These are phyloP conservation scores for Ashbya aceris DNA, from an alignment of 1,139 yeast species.

Conservation along the genomic window DNA sequence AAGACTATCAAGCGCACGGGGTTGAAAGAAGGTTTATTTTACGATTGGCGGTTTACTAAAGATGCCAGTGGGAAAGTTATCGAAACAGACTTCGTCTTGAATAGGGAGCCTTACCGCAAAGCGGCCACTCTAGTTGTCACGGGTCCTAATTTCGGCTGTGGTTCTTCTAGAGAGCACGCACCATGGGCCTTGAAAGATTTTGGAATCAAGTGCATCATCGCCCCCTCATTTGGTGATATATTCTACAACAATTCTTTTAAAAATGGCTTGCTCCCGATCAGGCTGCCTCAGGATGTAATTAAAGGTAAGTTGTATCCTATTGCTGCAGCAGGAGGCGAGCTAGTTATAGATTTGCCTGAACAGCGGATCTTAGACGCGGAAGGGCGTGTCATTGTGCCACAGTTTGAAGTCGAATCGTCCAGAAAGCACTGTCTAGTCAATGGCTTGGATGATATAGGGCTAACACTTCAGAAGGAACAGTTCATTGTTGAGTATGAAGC, in stretches of 20 bases:
- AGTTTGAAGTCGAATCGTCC: slow-evolving; percentile 81
- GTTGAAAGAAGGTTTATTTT: slow-evolving; percentile 76
- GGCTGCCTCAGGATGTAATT: slow-evolving; percentile 71
- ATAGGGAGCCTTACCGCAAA: slow-evolving; percentile 68
- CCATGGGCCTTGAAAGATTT: slow-evolving; percentile 99
- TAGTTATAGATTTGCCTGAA: slow-evolving; percentile 76
- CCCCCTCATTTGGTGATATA: slow-evolving; percentile 97
- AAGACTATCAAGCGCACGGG: slow-evolving; percentile 98
- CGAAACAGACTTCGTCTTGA: slow-evolving; percentile 80
- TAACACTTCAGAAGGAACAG: slow-evolving; percentile 83
- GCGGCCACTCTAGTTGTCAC: slow-evolving; percentile 83
- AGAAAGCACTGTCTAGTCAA: slow-evolving; percentile 90
- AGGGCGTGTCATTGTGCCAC: slow-evolving; percentile 65
- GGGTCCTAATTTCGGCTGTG: slow-evolving; percentile 98
- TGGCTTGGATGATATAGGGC: slow-evolving; percentile 94
- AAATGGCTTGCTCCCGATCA: slow-evolving; percentile 87
- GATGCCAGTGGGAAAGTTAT: slow-evolving; percentile 65
- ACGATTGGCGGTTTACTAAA: slow-evolving; percentile 72
- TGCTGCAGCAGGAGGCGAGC: slow-evolving; percentile 60
- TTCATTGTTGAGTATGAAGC: slow-evolving; percentile 65
- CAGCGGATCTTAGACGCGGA: slow-evolving; percentile 69
- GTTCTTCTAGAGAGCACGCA: slow-evolving; percentile 98
- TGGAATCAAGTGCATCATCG: slow-evolving; percentile 90
- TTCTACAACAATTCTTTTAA: slow-evolving; percentile 95
- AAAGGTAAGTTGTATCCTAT: slow-evolving; percentile 63